These are phyloP conservation scores for Saccharomycopsis capsularis DNA, from an alignment of 805 yeast species.

Conservation along the genomic window DNA sequence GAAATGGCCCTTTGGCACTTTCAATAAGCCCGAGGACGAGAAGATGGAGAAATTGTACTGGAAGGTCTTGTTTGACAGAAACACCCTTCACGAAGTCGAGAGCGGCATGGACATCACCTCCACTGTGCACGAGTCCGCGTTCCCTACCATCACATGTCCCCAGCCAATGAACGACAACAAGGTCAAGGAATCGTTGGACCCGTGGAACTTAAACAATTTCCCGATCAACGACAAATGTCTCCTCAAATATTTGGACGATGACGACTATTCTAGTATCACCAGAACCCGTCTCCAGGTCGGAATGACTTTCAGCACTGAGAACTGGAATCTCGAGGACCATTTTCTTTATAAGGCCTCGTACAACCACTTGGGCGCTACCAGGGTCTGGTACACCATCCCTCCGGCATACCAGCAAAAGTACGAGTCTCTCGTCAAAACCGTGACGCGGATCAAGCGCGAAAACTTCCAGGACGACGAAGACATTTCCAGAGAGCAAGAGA, in stretches of 20 bases:
- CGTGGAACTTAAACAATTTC: slow-evolving; percentile 56
- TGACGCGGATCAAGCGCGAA: slow-evolving; percentile 6
- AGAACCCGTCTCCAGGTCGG: slow-evolving; percentile 43
- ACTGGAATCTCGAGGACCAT: slow-evolving; percentile 59
- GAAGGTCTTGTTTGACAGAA: slow-evolving; percentile 31
- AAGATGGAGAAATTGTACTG: slow-evolving; percentile 39
- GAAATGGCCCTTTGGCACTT: slow-evolving; percentile 7
- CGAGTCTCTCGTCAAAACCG: slow-evolving; percentile 34
- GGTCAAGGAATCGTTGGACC: slow-evolving; percentile 24
- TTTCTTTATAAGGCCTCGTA: slow-evolving; percentile 47
- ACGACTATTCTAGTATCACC: slow-evolving; percentile 37
- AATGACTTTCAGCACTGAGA: slow-evolving; percentile 45
- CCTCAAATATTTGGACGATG: slow-evolving; percentile 37
- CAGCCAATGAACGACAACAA: slow-evolving; percentile 14
- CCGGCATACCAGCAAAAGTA: slow-evolving; percentile 47
- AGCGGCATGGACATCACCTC: slow-evolving; percentile 31
- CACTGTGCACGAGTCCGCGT: slow-evolving; percentile 36
- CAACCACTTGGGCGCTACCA: slow-evolving; percentile 48
- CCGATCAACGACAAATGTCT: slow-evolving; percentile 45
- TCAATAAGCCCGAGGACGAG: slow-evolving; percentile 17
- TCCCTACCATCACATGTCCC: slow-evolving; percentile 23
- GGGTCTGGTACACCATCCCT: slow-evolving; percentile 58
- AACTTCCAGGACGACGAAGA: slow-evolving; percentile 10
- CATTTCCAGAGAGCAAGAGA: slow-evolving; percentile 3
- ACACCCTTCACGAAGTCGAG: slow-evolving; percentile 31